Evolutionary conservation across 352 stramenopile genomes (phyloP).

Genomic region (Nothophytophthora sp.): DNA sequence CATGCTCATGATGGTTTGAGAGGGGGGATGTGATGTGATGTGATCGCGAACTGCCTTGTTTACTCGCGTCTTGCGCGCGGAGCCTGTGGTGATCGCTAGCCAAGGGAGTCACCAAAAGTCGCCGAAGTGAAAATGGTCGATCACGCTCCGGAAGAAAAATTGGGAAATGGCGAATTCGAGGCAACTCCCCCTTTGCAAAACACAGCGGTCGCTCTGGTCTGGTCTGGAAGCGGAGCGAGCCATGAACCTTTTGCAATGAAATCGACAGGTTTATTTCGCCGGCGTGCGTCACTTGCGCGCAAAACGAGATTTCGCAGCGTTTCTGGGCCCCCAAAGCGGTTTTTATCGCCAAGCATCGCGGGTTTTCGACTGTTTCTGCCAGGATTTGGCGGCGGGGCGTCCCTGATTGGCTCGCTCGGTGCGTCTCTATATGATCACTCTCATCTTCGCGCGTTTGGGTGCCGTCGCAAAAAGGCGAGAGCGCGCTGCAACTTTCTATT

Average conservation of each 20-base stretch:
- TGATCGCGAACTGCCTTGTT: no score
- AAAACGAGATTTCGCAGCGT: constrained; percentile 8
- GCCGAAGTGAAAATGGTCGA: no score
- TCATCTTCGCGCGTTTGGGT: no score
- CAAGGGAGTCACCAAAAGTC: no score
- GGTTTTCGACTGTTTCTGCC: no score
- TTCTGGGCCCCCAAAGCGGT: constrained; percentile 9
- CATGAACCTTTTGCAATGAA: constrained; percentile 1
- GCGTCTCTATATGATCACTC: constrained; percentile 6
- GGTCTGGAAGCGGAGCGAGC: neutral
- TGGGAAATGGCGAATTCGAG: constrained; percentile 3
- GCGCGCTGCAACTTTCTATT: neutral
- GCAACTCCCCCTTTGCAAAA: constrained; percentile 6
- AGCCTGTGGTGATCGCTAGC: no score
- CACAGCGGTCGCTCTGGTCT: no score
- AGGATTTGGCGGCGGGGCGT: no score
- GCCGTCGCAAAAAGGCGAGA: no score
- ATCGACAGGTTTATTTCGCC: no score
- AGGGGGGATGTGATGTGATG: neutral
- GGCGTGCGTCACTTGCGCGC: constrained; percentile 3
- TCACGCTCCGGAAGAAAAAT: constrained; percentile 4
- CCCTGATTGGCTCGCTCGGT: neutral
- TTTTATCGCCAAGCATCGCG: no score
- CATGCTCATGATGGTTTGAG: constrained; percentile 1
- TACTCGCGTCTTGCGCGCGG: no score